Percentiles rank a stretch among this genome's conserved stretches.
Evolutionary conservation across 805 yeast species (phyloP).

Genomic region (Metschnikowia noctiluminum): DNA sequence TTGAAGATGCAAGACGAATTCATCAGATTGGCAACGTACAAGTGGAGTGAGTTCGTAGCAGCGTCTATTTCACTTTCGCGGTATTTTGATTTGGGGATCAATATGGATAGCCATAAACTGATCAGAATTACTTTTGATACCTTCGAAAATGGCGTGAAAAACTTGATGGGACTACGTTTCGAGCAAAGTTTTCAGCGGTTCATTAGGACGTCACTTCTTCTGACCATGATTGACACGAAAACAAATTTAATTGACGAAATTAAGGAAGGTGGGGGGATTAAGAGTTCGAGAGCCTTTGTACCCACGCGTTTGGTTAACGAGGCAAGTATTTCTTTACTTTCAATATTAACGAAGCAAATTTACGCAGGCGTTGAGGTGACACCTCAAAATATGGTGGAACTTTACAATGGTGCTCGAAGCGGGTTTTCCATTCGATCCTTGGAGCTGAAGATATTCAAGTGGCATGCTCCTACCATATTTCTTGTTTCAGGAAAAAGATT

Average conservation of each 20-base stretch:
- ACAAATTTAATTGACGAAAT: neutral
- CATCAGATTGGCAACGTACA: constrained; percentile 18
- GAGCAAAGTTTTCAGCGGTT: constrained; percentile 18
- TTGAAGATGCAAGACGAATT: constrained; percentile 28
- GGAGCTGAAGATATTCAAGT: constrained; percentile 79
- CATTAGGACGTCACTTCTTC: constrained; percentile 31
- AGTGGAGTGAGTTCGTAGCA: constrained; percentile 43
- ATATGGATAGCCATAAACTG: constrained; percentile 16
- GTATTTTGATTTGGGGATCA: constrained; percentile 44
- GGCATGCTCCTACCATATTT: constrained; percentile 84
- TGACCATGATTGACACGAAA: neutral
- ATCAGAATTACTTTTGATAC: neutral
- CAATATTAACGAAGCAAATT: constrained; percentile 26
- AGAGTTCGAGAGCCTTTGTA: neutral
- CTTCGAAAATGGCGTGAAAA: constrained; percentile 10
- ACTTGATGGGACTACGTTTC: constrained; percentile 19
- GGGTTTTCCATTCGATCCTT: constrained; percentile 89
- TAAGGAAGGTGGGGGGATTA: neutral
- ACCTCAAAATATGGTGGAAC: constrained; percentile 48
- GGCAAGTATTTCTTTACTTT: constrained; percentile 38
- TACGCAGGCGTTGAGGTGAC: constrained; percentile 36
- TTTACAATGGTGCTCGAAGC: constrained; percentile 68
- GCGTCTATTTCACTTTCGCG: constrained; percentile 46
- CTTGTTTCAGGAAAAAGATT: constrained; percentile 64
- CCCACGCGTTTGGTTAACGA: constrained; percentile 38